A percentile compares a stretch with the other conserved stretches of the same genome.
phyloP scores from a whole-genome alignment of 2,329 filamentous ascomycete genomes.

The Colletotrichum spaethianum region DNA sequence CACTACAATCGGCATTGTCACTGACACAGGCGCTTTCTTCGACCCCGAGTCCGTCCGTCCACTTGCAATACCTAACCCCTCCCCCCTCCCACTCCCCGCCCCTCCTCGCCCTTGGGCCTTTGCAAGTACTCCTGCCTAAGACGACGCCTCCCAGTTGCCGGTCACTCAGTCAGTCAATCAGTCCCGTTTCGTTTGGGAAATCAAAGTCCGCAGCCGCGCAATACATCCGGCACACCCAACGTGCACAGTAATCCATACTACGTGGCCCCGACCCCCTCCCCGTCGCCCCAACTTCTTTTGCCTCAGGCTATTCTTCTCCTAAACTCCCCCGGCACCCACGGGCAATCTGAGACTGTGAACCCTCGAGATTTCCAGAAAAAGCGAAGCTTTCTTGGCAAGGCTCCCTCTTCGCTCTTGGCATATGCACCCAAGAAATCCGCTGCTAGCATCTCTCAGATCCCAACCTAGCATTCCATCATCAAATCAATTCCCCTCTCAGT shows the following conservation, averaged over 20 bases:
- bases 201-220: slow-evolving; percentile 16
- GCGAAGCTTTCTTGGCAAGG: slow-evolving; percentile 45
- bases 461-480: slow-evolving; percentile 41
- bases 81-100: not conserved
- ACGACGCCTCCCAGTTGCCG: not conserved
- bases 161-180: not conserved
- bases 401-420: slow-evolving; percentile 44
- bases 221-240: slow-evolving; percentile 10
- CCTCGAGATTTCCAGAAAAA: slow-evolving; percentile 42
- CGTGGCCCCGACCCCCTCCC: slow-evolving; percentile 19
- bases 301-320: slow-evolving; percentile 35
- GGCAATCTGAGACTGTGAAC: slow-evolving; percentile 43
- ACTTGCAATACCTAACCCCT: not conserved
- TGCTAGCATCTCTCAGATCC: slow-evolving; percentile 43
- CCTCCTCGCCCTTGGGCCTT: not conserved
- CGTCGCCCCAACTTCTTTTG: slow-evolving; percentile 17
- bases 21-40: slow-evolving; percentile 20
- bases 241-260: slow-evolving; percentile 12
- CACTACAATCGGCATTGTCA: slow-evolving; percentile 9
- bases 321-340: slow-evolving; percentile 35
- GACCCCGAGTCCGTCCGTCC: slow-evolving; percentile 11
- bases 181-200: slow-evolving; percentile 17
- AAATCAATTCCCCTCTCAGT: slow-evolving; percentile 39
- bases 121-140: not conserved
- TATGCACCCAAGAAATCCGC: slow-evolving; percentile 43